Evolutionary conservation across 371 early-diverging fungal genomes (phyloP).

Genomic region (Coemansia linderi): DNA sequence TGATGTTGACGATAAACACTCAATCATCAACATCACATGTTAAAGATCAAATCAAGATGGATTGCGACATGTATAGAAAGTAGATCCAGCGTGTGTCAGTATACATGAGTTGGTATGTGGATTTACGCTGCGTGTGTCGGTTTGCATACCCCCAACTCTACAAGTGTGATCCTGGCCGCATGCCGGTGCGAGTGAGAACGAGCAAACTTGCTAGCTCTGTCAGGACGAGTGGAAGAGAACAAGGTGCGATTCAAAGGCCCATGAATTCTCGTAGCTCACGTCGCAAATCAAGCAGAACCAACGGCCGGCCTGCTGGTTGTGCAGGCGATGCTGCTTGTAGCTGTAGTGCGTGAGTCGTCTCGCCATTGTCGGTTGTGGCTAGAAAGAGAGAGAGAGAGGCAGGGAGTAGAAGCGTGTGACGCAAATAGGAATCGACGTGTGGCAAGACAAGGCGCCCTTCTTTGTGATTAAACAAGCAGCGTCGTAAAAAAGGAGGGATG

Average conservation of each 20-base stretch:
- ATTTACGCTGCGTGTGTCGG: not conserved
- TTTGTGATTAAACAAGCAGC: not conserved
- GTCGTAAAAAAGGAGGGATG: not conserved
- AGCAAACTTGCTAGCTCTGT: not conserved
- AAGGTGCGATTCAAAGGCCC: constrained; percentile 35
- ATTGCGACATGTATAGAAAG: not conserved
- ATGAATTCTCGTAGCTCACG: constrained; percentile 39
- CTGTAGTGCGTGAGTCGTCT: not conserved
- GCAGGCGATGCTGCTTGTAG: not conserved
- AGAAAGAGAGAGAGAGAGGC: not conserved
- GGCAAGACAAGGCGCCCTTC: not conserved
- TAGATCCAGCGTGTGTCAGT: not conserved
- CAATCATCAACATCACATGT: not conserved
- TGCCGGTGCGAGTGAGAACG: not conserved
- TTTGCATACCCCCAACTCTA: not conserved
- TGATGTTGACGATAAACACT: not conserved
- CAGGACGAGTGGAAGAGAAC: constrained; percentile 12
- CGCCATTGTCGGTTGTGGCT: not conserved
- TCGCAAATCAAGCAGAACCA: constrained; percentile 45
- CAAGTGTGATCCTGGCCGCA: not conserved
- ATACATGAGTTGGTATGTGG: not conserved
- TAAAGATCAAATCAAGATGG: not conserved
- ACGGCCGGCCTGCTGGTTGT: constrained; percentile 13
- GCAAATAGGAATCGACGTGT: not conserved
- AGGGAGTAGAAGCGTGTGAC: not conserved